phyloP scores from a whole-genome alignment of 2,329 filamentous ascomycete species.

The Cordyceps militaris region DNA sequence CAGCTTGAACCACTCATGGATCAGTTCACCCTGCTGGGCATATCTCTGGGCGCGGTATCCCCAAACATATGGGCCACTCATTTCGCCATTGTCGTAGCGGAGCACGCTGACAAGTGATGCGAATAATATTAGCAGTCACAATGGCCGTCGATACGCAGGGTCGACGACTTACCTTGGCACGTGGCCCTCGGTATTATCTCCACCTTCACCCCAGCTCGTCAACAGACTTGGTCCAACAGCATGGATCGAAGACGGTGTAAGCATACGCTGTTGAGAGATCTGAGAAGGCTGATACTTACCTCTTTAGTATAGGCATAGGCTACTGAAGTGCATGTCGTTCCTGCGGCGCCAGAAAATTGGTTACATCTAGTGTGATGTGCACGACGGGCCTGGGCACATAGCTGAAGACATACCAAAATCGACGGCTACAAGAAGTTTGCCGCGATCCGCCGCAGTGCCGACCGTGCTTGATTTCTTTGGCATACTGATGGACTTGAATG shows the following conservation, averaged over 20 bases:
- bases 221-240: neutral
- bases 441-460: neutral
- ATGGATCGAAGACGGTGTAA: neutral
- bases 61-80: neutral
- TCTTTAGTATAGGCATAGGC: neutral
- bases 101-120: neutral
- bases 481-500: neutral
- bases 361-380: slow-evolving; percentile 3
- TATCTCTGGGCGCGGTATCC: neutral
- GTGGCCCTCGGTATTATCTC: neutral
- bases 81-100: neutral
- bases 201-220: slow-evolving; percentile 2
- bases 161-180: neutral
- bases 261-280: neutral
- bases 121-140: neutral
- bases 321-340: neutral
- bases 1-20: slow-evolving; percentile 5
- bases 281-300: neutral
- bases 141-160: neutral
- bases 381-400: neutral
- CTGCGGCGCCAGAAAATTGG: neutral
- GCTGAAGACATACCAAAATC: neutral
- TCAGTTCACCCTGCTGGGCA: neutral
- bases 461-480: neutral
- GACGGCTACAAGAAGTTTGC: slow-evolving; percentile 1